Percentiles rank a stretch among this genome's conserved stretches.
Evolutionary conservation across 1,284 basidiomycete species (phyloP).

Genomic region (Tylopilus sp.): DNA sequence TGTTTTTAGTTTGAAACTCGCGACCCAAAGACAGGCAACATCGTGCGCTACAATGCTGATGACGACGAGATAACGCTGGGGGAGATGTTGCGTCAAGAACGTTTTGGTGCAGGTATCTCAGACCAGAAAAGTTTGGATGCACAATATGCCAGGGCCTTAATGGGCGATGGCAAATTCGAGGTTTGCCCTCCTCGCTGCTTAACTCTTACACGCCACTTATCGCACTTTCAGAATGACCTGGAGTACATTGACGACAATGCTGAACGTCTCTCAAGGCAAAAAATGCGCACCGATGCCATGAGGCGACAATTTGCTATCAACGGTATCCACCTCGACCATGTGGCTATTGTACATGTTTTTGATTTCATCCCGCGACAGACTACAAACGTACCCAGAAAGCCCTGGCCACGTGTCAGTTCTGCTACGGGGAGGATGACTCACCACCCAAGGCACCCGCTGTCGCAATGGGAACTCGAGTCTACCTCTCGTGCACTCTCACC

Average conservation of each 20-base stretch:
- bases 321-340: conserved; percentile 46
- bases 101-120: conserved; percentile 80
- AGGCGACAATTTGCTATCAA: conserved; percentile 97
- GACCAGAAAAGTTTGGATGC: conserved; percentile 92
- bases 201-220: background rate
- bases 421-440: conserved; percentile 84
- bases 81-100: conserved; percentile 92
- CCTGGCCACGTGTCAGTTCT: conserved; percentile 82
- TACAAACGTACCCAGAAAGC: conserved; percentile 93
- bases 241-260: conserved; percentile 98
- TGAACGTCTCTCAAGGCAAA: conserved; percentile 85
- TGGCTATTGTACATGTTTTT: conserved; percentile 1
- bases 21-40: conserved; percentile 83
- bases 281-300: conserved; percentile 94
- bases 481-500: conserved; percentile 81
- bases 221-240: conserved; percentile 59
- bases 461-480: conserved; percentile 86
- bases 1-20: conserved; percentile 77
- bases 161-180: conserved; percentile 83
- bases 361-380: conserved; percentile 48
- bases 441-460: conserved; percentile 83
- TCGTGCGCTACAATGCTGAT: conserved; percentile 83
- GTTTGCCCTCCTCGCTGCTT: conserved; percentile 40
- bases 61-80: conserved; percentile 84
- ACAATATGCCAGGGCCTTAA: conserved; percentile 85